Base-by-base conservation (phyloP, 2,329 filamentous ascomycete species). In the Myriosclerotinia duriaeana region DNA sequence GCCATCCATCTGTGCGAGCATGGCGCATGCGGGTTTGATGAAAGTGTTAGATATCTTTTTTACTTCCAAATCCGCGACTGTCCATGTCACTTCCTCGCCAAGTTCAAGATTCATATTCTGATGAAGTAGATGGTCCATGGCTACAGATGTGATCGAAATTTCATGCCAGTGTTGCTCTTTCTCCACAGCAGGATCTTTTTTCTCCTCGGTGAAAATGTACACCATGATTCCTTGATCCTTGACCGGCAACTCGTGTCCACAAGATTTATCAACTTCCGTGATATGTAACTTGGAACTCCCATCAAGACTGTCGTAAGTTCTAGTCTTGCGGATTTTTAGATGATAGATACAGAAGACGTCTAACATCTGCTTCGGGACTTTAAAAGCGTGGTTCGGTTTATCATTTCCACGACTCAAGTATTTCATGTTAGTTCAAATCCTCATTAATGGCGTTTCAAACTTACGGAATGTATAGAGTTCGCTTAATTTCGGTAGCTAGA, bases 401-500 rank as follows among this genome's bases (percentile, higher is more conserved):
- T 40, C 42, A 17, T 65, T 53, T n/a, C 54, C 60, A 38, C 60
- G 26, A 22, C 62, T 68, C 17, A 26, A 63, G 5, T 17, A 22
- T 59, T 26, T 4, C 66, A 53, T 36, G 8, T 22, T 26, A 64
- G n/a, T 36, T 34, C 17, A 17, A 53, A 11, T 42, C 34, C 5
- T 22, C n/a, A 46, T 17, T 6, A 22, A 17, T 5, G 2, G 8
- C 1, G 71, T 26, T 48, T 26, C 14, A 30, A 20, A 59, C 74
- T 74, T 68, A 75, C 75, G 71, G 71, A 59, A 76, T 70, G 59
- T 71, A 71, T 4, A 76, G 64, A 15, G 69, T 70, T 5, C 63
- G 26, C 38, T 70, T n/a, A 5, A 76, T 53, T 14, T 60, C 67
- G 3, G 42, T 48, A 2, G 66, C 71, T 48, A 75, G 67, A 7